Evolutionary conservation across 2,329 filamentous ascomycete genomes (phyloP).

Genomic region (Trichoderma asperellum): DNA sequence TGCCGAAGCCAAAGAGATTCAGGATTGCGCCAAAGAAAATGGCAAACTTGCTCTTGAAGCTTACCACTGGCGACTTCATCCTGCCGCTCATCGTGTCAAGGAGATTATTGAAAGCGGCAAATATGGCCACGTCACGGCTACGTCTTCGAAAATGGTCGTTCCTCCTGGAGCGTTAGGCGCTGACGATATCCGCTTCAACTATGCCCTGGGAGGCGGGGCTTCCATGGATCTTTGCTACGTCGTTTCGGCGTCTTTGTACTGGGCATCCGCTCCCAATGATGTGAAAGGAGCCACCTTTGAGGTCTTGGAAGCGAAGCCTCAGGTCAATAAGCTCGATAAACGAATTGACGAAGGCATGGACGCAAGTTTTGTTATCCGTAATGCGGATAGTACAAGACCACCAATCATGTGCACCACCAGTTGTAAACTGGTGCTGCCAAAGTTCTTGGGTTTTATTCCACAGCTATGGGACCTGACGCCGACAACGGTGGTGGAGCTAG

Average conservation of each 20-base stretch:
- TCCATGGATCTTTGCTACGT: constrained; percentile 16
- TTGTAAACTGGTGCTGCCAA: background rate
- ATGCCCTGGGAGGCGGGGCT: constrained; percentile 11
- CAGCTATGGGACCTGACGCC: constrained; percentile 4
- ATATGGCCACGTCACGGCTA: background rate
- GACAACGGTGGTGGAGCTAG: background rate
- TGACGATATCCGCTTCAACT: background rate
- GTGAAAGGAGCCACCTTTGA: constrained; percentile 1
- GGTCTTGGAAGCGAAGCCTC: constrained; percentile 2
- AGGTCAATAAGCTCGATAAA: background rate
- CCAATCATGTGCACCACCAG: constrained; percentile 3
- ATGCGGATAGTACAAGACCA: background rate
- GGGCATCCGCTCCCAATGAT: background rate
- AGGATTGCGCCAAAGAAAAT: background rate
- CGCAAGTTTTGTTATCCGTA: background rate
- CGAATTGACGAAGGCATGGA: constrained; percentile 6
- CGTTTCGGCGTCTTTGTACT: background rate
- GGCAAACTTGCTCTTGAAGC: background rate
- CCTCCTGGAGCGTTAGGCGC: background rate
- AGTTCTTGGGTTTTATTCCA: constrained; percentile 3
- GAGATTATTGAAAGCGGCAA: constrained; percentile 2
- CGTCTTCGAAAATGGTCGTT: background rate
- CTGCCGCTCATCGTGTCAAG: background rate
- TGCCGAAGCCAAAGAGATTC: constrained; percentile 37
- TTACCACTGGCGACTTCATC: constrained; percentile 1